Base-by-base conservation (phyloP, 2,329 filamentous ascomycete genomes). In the Ceratocystiopsis sp. region DNA sequence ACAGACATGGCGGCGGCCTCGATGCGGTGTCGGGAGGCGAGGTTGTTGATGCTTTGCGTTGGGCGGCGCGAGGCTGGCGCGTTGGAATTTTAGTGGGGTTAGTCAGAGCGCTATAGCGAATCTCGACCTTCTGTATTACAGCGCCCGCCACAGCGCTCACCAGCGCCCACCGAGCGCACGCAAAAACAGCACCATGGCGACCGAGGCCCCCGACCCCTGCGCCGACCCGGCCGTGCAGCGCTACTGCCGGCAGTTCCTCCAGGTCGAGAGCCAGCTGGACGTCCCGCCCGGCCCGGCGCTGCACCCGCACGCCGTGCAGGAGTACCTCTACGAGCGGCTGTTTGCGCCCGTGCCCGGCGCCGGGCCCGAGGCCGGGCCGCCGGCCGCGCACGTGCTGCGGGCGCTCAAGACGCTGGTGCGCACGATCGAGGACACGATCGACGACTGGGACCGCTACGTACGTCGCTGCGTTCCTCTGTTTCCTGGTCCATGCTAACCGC, bases 161-260 rank as follows among this genome's bases (percentile, higher is more conserved):
- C 7, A 29, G n/a, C n/a, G n/a, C n/a, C n/a, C n/a, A n/a, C n/a
- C n/a, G n/a, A n/a, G n/a, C n/a, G n/a, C n/a, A n/a, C n/a, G n/a
- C n/a, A 11, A 29, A 29, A 4, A 29, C 25, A 10, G 19, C 19
- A 4, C 19, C 19, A 21, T 21, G 19, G 25, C 6, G 25, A 29
- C 25, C 6, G 25, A 8, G 2, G 7, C 25, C 5, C 25, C 25
- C 25, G 25, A 29, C 25, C 25, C 25, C 25, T 2, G 2, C 25
- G 25, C 7, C 25, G 25, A 29, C 25, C 10, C 7, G 25, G 6
- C 9, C 7, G 40, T 47, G 19, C 43, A 41, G 43, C 43, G 46
- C 16, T 76, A 86, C 55, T 78, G 74, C 50, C 70, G 72, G 48
- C 86, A 94, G 56, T 93, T 84, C 55, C 69, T 89, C 33, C 86